phyloP scores from a whole-genome alignment of 1,284 basidiomycete genomes.

The Hemileia vastatrix region DNA sequence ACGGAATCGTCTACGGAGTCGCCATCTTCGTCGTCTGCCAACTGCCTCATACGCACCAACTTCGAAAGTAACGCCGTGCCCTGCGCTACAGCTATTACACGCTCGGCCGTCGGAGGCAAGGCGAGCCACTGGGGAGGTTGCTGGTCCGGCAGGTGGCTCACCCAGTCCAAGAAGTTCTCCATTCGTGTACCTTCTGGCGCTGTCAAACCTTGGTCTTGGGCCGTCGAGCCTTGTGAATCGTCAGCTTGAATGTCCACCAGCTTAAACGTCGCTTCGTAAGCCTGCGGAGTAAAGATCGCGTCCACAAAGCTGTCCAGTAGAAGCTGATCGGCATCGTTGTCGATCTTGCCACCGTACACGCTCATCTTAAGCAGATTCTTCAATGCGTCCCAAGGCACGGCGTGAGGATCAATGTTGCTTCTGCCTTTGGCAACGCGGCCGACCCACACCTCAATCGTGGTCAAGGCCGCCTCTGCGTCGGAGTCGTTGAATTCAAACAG shows the following conservation, averaged over 20 bases:
- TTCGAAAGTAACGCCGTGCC: slow-evolving; percentile 72
- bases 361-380: slow-evolving; percentile 82
- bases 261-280: slow-evolving; percentile 83
- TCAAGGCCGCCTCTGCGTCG: slow-evolving; percentile 82
- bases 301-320: slow-evolving; percentile 86
- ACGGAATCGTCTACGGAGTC: slow-evolving; percentile 49
- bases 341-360: slow-evolving; percentile 71
- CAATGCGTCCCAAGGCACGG: slow-evolving; percentile 85
- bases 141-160: slow-evolving; percentile 53
- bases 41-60: slow-evolving; percentile 78
- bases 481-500: slow-evolving; percentile 95
- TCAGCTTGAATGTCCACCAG: slow-evolving; percentile 63
- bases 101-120: slow-evolving; percentile 76
- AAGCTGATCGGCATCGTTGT: slow-evolving; percentile 84
- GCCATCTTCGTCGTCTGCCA: slow-evolving; percentile 75
- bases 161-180: slow-evolving; percentile 78
- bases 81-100: slow-evolving; percentile 77
- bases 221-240: too few species aligned
- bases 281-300: slow-evolving; percentile 66
- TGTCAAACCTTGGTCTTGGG: slow-evolving; percentile 48
- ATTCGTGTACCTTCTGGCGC: slow-evolving; percentile 83
- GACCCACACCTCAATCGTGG: slow-evolving; percentile 82
- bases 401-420: slow-evolving; percentile 75
- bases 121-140: slow-evolving; percentile 78
- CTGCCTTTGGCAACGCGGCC: slow-evolving; percentile 67